These are phyloP conservation scores for Craterostigma plantagineum DNA, from an alignment of 257 asterid genomes.

Conservation along the genomic window DNA sequence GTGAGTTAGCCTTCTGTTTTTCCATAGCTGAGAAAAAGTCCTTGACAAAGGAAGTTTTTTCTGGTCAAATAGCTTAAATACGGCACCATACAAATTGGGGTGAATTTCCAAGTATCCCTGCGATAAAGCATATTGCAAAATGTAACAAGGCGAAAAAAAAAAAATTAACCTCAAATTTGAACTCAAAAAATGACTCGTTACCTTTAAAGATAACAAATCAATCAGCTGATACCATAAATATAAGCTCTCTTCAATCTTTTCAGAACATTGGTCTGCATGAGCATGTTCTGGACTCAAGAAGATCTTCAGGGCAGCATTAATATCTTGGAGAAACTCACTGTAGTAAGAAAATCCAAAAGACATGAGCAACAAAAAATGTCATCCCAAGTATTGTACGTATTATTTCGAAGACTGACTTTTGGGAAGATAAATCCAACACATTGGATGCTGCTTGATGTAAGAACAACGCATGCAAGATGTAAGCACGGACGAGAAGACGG, in stretches of 20 bases:
- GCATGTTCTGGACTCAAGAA: constrained; percentile 35
- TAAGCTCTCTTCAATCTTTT: constrained; percentile 32
- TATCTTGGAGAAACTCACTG: constrained; percentile 61
- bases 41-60: constrained; percentile 40
- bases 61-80: constrained; percentile 42
- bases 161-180: background rate
- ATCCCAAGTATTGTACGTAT: background rate
- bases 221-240: constrained; percentile 58
- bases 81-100: constrained; percentile 42
- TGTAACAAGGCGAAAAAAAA: constrained; percentile 7
- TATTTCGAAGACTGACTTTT: constrained; percentile 36
- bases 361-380: no score
- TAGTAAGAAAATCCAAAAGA: constrained; percentile 12
- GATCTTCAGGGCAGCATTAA: constrained; percentile 50
- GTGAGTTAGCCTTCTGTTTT: constrained; percentile 71
- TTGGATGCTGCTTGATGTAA: constrained; percentile 40
- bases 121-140: constrained; percentile 10
- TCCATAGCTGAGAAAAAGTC: constrained; percentile 55
- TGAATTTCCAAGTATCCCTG: constrained; percentile 67
- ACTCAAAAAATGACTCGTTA: constrained; percentile 10
- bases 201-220: constrained; percentile 73
- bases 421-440: constrained; percentile 30
- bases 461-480: constrained; percentile 50
- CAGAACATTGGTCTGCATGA: constrained; percentile 26
- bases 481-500: constrained; percentile 47